Conservation (phyloP, 306 rosid genomes). For the Castanea mollissima region DNA sequence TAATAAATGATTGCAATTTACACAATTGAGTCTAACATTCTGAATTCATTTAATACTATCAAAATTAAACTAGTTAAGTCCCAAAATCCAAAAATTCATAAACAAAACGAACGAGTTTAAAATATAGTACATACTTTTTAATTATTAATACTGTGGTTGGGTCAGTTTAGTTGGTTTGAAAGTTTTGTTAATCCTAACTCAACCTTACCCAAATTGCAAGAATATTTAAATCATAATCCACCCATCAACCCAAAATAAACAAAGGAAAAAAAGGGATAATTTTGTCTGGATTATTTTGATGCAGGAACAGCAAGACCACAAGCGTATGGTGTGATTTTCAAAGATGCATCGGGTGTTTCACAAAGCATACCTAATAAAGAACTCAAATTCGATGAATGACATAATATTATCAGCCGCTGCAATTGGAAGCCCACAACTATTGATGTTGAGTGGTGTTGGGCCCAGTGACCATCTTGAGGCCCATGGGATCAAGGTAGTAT, state of each 20-base stretch:
- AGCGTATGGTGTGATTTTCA: constrained; percentile 65
- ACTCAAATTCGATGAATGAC: constrained; percentile 34
- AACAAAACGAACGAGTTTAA: too few relatives aligned
- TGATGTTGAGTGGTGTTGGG: constrained; percentile 76
- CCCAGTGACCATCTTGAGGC: constrained; percentile 58
- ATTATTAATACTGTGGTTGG: too few relatives aligned
- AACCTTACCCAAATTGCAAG: too few relatives aligned
- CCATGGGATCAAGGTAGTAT: constrained; percentile 47
- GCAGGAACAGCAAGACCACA: constrained; percentile 45
- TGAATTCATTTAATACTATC: too few relatives aligned
- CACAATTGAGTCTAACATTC: too few relatives aligned
- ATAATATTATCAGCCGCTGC: constrained; percentile 71
- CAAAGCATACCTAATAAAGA: constrained; percentile 35
- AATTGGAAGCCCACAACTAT: constrained; percentile 67
- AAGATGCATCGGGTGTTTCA: constrained; percentile 49
- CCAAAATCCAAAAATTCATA: too few relatives aligned
- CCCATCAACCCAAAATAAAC: neutral
- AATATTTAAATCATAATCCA: too few relatives aligned
- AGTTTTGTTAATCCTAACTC: too few relatives aligned
- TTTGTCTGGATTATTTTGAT: neutral
- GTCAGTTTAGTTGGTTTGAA: too few relatives aligned
- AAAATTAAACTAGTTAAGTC: too few relatives aligned
- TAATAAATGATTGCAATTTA: too few relatives aligned
- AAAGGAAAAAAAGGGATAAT: neutral
- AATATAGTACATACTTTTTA: too few relatives aligned